These are phyloP conservation scores for Carex pumila DNA, from an alignment of 176 grass and related monocot genomes.

Conservation along the genomic window DNA sequence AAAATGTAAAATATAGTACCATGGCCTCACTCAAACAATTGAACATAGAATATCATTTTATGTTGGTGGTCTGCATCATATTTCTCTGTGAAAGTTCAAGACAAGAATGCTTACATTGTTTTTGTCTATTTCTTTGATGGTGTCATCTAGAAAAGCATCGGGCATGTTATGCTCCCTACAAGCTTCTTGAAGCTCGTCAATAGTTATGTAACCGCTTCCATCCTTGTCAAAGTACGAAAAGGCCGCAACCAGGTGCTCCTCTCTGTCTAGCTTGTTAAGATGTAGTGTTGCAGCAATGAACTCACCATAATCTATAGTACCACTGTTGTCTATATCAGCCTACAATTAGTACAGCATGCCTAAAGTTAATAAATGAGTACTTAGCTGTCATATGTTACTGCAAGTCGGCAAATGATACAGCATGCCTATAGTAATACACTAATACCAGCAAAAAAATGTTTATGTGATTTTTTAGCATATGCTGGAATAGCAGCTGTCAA, in stretches of 20 bases:
- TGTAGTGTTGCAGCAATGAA: conserved; percentile 99
- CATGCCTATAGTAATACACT: not conserved
- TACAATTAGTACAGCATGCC: conserved; percentile 23
- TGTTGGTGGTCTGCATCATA: not conserved
- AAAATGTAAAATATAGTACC: no score
- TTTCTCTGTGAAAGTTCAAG: not conserved
- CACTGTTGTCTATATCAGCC: conserved; percentile 96
- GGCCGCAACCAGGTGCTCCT: conserved; percentile 89
- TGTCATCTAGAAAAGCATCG: conserved; percentile 93
- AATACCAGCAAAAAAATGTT: not conserved
- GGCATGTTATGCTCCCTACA: conserved; percentile 96
- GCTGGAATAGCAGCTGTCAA: not conserved
- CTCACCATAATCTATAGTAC: conserved; percentile 95
- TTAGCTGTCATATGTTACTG: not conserved
- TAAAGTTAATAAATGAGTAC: no score
- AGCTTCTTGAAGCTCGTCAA: conserved; percentile 95
- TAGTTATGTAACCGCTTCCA: conserved; percentile 94
- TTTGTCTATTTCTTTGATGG: conserved; percentile 93
- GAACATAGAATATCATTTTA: not conserved
- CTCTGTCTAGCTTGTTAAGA: conserved; percentile 94
- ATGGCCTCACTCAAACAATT: not conserved
- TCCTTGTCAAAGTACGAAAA: conserved; percentile 99
- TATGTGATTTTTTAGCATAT: not conserved
- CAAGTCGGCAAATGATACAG: not conserved
- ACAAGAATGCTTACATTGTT: conserved; percentile 73